These are phyloP conservation scores for Podaxis sp. DNA, from an alignment of 768 basidiomycete species.

Conservation along the genomic window DNA sequence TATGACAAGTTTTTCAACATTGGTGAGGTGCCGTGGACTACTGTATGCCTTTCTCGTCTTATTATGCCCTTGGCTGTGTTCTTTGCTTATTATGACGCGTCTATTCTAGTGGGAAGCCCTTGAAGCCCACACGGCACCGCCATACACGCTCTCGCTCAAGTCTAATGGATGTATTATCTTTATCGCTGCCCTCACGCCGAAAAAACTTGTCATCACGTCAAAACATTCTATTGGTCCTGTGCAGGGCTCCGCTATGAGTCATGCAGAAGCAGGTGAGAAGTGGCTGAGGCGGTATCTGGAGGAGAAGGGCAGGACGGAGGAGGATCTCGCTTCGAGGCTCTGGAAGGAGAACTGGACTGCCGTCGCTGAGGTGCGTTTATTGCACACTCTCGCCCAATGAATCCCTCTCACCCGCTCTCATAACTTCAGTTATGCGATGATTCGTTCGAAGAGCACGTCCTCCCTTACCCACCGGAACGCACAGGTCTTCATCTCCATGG, in stretches of 20 bases:
- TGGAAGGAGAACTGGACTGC: slow-evolving; percentile 89
- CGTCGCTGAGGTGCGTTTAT: slow-evolving; percentile 73
- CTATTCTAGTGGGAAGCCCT: slow-evolving; percentile 69
- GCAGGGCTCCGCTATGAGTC: slow-evolving; percentile 44
- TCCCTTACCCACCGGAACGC: slow-evolving; percentile 75
- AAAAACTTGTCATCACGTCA: slow-evolving; percentile 80
- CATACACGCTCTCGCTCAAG: slow-evolving; percentile 88
- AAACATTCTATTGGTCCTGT: slow-evolving; percentile 85
- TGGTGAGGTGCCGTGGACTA: slow-evolving; percentile 93
- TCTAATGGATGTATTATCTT: slow-evolving; percentile 98
- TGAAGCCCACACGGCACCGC: slow-evolving; percentile 63
- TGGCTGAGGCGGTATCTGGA: slow-evolving; percentile 78
- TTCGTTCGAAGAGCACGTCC: slow-evolving; percentile 94
- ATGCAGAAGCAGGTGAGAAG: slow-evolving; percentile 78
- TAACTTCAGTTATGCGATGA: slow-evolving; percentile 89
- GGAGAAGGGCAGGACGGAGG: slow-evolving; percentile 61
- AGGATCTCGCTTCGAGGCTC: slow-evolving; percentile 67
- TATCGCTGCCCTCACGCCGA: slow-evolving; percentile 77
- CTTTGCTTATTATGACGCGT: neutral
- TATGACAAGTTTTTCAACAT: slow-evolving; percentile 99
- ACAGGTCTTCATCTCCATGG: slow-evolving; percentile 95
- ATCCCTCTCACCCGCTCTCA: neutral
- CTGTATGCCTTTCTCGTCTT: slow-evolving; percentile 47
- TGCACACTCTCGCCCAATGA: neutral
- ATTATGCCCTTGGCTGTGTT: neutral